These are phyloP conservation scores for Phanerodontia chrysosporium DNA, from an alignment of 768 basidiomycete genomes.

Conservation along the genomic window DNA sequence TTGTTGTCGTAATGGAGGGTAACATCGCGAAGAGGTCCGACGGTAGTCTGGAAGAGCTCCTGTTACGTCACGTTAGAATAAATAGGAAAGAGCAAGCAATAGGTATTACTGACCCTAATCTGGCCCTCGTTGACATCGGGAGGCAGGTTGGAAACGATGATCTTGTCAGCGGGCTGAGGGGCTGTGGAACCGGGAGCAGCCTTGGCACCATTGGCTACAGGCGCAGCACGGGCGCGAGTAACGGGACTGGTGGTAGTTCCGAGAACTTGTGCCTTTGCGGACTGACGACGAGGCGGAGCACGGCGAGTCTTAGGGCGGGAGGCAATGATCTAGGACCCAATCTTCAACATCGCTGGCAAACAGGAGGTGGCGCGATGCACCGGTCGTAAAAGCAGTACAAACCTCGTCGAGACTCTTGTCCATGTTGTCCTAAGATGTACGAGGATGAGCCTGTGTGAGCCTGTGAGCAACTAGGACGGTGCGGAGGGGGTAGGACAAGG, in stretches of 20 bases:
- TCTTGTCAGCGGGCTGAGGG: conserved; percentile 68
- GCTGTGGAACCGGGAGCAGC: conserved; percentile 31
- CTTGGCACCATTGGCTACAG: conserved; percentile 30
- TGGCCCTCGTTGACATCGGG: conserved; percentile 89
- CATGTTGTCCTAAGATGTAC: conserved; percentile 37
- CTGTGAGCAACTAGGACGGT: conserved; percentile 4
- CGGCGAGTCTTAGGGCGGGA: conserved; percentile 46
- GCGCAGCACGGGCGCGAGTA: conserved; percentile 49
- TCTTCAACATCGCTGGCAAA: conserved; percentile 18
- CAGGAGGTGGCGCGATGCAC: conserved; percentile 16
- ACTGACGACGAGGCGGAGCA: conserved; percentile 39
- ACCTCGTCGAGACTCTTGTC: conserved; percentile 86
- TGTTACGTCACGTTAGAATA: conserved; percentile 30
- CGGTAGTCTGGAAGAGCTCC: conserved; percentile 91
- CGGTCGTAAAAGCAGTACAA: conserved; percentile 23
- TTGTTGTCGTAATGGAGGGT: conserved; percentile 79
- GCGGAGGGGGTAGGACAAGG: conserved; percentile 14
- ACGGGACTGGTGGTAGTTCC: conserved; percentile 50
- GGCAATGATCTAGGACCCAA: conserved; percentile 55
- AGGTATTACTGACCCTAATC: conserved; percentile 66
- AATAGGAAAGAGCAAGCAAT: neutral
- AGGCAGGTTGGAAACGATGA: conserved; percentile 94
- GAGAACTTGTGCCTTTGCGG: conserved; percentile 53
- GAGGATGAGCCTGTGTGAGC: conserved; percentile 12
- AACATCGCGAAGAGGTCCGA: conserved; percentile 82